Base-by-base conservation (phyloP, 768 basidiomycete species). In the Russula foetens region DNA sequence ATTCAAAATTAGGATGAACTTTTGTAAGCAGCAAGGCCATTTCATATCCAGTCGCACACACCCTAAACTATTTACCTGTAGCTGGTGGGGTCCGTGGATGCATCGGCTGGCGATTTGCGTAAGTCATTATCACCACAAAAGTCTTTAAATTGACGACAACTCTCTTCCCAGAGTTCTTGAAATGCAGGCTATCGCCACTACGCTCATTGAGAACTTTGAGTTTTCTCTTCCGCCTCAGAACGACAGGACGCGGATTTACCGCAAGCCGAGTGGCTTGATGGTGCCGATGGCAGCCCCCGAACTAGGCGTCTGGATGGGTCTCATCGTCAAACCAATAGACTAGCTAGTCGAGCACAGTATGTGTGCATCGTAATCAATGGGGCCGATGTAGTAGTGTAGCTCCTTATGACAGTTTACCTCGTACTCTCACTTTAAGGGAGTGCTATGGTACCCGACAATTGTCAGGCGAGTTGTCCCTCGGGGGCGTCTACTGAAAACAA, bases 61-160 rank as follows among this genome's bases (percentile, higher is more conserved):
- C 28, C 9, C 29, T 47, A 21, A 35, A 4, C 19, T n/a, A 7
- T 11, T 33, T 31, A 1, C 26, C 39, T n/a, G 1, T 48, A 60
- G 59, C 45, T 19, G 44, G 52, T 21, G 52, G 59, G 2, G 12
- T 46, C 6, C 11, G 29, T 47, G 35, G 23, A 8, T 54, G 52
- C 26, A 39, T 60, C 7, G 59, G 59, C 14, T 60, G 45, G 52
- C 33, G 59, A 14, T 48, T 60, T 29, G 39, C 57, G 57, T 51
- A 28, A 24, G 49, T 31, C 7, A 4, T 23, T 48, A 7, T 48
- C 41, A 29, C 12, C 1, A 17, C 5, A 3, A 46, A n/a, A 17
- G 23, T 9, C 5, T 56, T 17, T 1, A 29, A 15, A 19, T 15
- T 21, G 21, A 31, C 31, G 7, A 24, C n/a, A 4, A n/a, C 14